A percentile compares a stretch with the other conserved stretches of the same genome.
Conservation (phyloP, 2,329 filamentous ascomycete genomes). For the Atkinsonella hypoxylon region DNA sequence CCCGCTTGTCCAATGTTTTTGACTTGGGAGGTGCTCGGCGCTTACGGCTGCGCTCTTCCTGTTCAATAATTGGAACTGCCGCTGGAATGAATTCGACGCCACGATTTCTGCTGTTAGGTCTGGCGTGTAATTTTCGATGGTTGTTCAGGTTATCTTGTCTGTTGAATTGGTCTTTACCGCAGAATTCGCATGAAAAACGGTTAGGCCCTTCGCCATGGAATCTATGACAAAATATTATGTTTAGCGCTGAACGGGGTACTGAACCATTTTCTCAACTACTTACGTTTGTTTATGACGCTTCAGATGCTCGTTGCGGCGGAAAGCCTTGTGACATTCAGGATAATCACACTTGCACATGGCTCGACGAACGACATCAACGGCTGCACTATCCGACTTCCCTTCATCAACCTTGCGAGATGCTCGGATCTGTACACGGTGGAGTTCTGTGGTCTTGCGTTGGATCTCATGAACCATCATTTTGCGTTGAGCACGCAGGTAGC, state of each 20-base stretch:
- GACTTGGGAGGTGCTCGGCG: constrained; percentile 26
- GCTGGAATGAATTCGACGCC: constrained; percentile 28
- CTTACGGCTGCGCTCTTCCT: constrained; percentile 28
- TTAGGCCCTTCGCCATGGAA: constrained; percentile 28
- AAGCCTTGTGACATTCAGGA: constrained; percentile 34
- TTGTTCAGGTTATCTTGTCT: constrained; percentile 30
- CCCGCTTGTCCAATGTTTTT: constrained; percentile 21
- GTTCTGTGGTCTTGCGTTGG: constrained; percentile 30
- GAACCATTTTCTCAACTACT: constrained; percentile 12
- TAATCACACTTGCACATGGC: constrained; percentile 34
- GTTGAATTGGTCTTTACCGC: constrained; percentile 29
- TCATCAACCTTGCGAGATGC: constrained; percentile 17
- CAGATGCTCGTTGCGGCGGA: constrained; percentile 41
- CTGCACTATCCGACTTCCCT: constrained; percentile 17
- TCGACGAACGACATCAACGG: constrained; percentile 25
- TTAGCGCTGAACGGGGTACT: background rate
- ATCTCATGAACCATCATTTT: constrained; percentile 29
- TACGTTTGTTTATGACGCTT: constrained; percentile 43
- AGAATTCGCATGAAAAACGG: constrained; percentile 29
- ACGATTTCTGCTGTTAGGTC: constrained; percentile 27
- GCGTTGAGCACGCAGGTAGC: constrained; percentile 23
- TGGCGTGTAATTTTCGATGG: constrained; percentile 28
- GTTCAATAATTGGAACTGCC: constrained; percentile 27
- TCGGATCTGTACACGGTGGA: constrained; percentile 30
- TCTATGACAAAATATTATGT: constrained; percentile 9